These are phyloP conservation scores for Cymodocea nodosa DNA, from an alignment of 116 monocot genomes.

Conservation along the genomic window DNA sequence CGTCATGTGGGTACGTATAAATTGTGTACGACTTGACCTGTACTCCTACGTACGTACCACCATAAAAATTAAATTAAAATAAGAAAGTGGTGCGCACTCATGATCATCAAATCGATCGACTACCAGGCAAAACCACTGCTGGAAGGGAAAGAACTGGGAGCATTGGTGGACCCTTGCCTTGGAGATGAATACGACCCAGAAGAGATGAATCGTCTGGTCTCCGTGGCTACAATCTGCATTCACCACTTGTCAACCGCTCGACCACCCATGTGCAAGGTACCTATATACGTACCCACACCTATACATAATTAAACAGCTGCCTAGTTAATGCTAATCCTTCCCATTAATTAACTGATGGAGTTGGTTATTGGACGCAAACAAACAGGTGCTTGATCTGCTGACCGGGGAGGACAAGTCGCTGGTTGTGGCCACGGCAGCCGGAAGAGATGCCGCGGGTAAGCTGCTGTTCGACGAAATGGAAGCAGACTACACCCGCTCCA, in stretches of 20 bases:
- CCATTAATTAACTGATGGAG: no score
- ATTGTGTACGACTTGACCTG: no score
- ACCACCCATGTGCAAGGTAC: conserved; percentile 23
- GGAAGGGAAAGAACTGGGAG: conserved; percentile 9
- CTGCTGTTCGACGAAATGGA: conserved; percentile 15
- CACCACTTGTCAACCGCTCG: conserved; percentile 10
- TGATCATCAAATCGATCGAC: no score
- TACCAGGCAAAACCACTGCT: conserved; percentile 27
- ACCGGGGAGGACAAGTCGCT: conserved; percentile 8
- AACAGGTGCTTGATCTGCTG: conserved; percentile 12
- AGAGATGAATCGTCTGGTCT: conserved; percentile 12
- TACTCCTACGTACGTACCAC: neutral
- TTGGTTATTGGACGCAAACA: no score
- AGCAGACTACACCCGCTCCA: conserved; percentile 71
- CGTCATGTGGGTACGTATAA: conserved; percentile 29
- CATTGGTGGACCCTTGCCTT: conserved; percentile 18
- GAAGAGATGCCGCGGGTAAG: conserved; percentile 10
- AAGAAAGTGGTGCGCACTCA: no score
- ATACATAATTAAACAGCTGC: no score
- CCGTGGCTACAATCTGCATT: conserved; percentile 19
- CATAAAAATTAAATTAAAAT: no score
- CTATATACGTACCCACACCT: neutral
- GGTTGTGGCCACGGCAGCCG: neutral
- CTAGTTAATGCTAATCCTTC: no score
- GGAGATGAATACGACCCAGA: conserved; percentile 14